Base-by-base conservation (phyloP, 768 basidiomycete species). In the Tricholoma saponaceum region DNA sequence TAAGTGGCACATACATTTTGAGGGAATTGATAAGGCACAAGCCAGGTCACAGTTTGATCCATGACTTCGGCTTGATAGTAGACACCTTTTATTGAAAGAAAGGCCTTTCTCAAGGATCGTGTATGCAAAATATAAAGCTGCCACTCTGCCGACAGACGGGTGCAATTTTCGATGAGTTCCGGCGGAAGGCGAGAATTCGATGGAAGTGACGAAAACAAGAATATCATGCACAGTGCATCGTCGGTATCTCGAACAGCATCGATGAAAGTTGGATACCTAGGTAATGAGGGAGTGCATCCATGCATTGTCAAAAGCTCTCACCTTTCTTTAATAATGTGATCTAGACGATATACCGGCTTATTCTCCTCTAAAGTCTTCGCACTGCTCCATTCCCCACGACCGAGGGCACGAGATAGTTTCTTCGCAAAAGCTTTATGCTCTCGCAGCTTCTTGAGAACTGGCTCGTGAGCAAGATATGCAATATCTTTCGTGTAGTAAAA, bases 401-500 rank as follows among this genome's bases (percentile, higher is more conserved):
- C 97, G 41, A 99, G 78, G 9, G 97, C 96, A 56, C 92, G 82
- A 47, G 92, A 87, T 46, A 99, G 82, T 74, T 97, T 97, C 76
- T 98, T 98, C 2, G 97, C 95, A 64, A 98, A 98, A 1, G 95
- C 88, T 71, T 99, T 99, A 77, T 99, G 97, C 70, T 98, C 95
- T 67, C 97, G 79, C 52, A 99, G 79, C 71, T 93, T 97, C 70
- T 85, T 86, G 23, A 99, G 79, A 10, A 98, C 86, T 1, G 97
- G 97, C 69, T 99, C 97, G 71, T 99, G 97, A 4, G 93, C 87
- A 32, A 99, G 85, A 73, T 96, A 98, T 56, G 92, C 90, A 62
- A 99, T 96, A 69, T 99, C 97, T 75, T 99, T 99, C 25, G 92
- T 79, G 70, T 98, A 98, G 76, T 99, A 99, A 76, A 98, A 99